Base-by-base conservation (phyloP, 1,284 basidiomycete species). In the Pyrrhoderma noxium region DNA sequence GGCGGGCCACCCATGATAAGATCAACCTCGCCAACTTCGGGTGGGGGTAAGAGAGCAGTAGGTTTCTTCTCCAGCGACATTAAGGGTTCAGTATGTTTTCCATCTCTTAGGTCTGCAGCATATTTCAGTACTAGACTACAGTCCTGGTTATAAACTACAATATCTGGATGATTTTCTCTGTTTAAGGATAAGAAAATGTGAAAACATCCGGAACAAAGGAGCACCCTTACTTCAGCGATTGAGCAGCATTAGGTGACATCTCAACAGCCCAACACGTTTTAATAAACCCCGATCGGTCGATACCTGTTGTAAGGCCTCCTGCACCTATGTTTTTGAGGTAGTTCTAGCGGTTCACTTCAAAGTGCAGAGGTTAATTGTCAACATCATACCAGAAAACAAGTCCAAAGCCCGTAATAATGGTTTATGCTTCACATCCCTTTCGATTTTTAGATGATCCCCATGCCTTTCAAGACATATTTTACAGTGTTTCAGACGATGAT, bases 1-100 rank as follows among this genome's bases (percentile, higher is more conserved):
- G 84, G 84, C 9, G 82, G 80, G 4, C 83, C 83, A 57, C 84
- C 84, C 63, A 72, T 83, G 34, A 88, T 79, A 52, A 88, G 74
- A 57, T 87, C 83, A 3, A 88, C 74, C 22, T 80, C 77, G 8
- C 74, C 75, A 47, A 67, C 73, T 49, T 66, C 69, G 14, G 80
- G 85, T 73, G 82, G 72, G 0, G 65, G 61, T 19, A 72, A 74
- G n/a, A 73, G 56, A 3, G 57, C 52, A 22, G 57, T 64, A 16
- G 48, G 48, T 9, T 34, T 42, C 16, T 42, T 49, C 13, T 39
- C 48, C 5, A 31, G 27, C 7, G 27, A 31, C 23, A 31, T 25
- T 2, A 82, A 58, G 1, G 71, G 65, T 23, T 58, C 44, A 7
- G 70, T 66, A 2, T 64, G 56, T 52, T 70, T 66, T 2, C 72